Evolutionary conservation across 1,284 basidiomycete genomes (phyloP), one percentile per base, ranked within the genome.

Genomic region (Boletus sp.): DNA sequence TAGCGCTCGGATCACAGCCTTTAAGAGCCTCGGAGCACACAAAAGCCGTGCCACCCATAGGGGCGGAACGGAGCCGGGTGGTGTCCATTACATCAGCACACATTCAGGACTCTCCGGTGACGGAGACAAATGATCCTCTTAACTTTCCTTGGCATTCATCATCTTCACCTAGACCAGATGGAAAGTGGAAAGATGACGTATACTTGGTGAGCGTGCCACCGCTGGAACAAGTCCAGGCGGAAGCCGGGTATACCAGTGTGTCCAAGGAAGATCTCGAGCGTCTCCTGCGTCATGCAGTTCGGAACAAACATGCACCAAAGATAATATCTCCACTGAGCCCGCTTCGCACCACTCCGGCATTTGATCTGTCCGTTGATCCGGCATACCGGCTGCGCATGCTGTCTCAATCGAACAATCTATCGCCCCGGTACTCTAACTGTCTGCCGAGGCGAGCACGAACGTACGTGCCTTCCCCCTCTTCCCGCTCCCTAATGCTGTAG

Each of bases 301-400:
- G 60, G 42, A 74, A 71, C 47, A 71, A 62, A 45, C 24, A 70
- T 43, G 57, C 73, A 18, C 54, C 73, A 0, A 73, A 61, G 61
- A 37, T 74, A 31, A 42, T 70, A 53, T 74, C 73, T 50, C 70
- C 70, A 27, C 33, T 71, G 56, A 73, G 48, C 53, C 70, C 73
- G 44, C 70, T 71, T 41, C 71, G 68, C 49, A 29, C 59, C 3
- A n/a, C 51, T 5, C 47, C 57, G 52, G 53, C 58, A 35, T 27
- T 44, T 22, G 42, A 51, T 35, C 33, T 74, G 22, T 60, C 62
- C 46, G 18, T 42, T 35, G 58, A 71, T 58, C 59, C 60, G 27
- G 52, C 47, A 7, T 72, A 62, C 43, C 58, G 18, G 13, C 16
- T 42, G 3, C 69, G 61, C 45, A 63, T 72, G 56, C 63, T 72